Conservation (phyloP, 768 basidiomycete species). For the Tulasnella sp. region DNA sequence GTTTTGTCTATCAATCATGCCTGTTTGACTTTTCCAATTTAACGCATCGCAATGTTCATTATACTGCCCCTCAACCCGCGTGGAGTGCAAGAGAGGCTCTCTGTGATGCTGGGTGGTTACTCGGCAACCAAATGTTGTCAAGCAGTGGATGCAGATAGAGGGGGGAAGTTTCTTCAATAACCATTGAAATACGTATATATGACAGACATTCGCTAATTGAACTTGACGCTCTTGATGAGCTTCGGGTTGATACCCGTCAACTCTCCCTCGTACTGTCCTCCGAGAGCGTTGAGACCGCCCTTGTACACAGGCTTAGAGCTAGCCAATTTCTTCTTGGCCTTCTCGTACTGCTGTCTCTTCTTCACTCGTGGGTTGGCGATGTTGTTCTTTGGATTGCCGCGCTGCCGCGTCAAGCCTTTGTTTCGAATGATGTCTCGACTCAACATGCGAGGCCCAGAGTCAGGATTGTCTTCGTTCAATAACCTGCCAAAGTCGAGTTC, state of each 20-base stretch:
- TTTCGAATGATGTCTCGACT: constrained; percentile 92
- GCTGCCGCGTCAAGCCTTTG: constrained; percentile 84
- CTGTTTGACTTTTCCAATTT: no score
- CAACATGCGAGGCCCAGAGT: constrained; percentile 77
- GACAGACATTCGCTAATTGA: not conserved
- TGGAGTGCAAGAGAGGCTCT: no score
- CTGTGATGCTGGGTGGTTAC: no score
- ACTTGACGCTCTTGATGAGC: constrained; percentile 76
- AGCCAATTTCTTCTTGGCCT: constrained; percentile 89
- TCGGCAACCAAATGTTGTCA: no score
- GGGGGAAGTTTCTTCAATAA: no score
- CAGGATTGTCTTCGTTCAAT: constrained; percentile 42
- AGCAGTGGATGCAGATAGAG: no score
- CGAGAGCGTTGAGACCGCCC: constrained; percentile 72
- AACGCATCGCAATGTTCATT: no score
- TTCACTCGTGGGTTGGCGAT: constrained; percentile 98
- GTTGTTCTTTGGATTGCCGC: constrained; percentile 66
- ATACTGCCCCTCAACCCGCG: no score
- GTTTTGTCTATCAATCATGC: no score
- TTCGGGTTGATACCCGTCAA: constrained; percentile 83
- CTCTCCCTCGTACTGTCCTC: constrained; percentile 86
- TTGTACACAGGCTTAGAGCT: constrained; percentile 94
- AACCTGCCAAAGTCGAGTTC: constrained; percentile 38
- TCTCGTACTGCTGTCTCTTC: constrained; percentile 84
- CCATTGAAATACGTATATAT: no score